Base-by-base conservation (phyloP, 78 protist genomes). In the Dictyostelium intermedium region DNA sequence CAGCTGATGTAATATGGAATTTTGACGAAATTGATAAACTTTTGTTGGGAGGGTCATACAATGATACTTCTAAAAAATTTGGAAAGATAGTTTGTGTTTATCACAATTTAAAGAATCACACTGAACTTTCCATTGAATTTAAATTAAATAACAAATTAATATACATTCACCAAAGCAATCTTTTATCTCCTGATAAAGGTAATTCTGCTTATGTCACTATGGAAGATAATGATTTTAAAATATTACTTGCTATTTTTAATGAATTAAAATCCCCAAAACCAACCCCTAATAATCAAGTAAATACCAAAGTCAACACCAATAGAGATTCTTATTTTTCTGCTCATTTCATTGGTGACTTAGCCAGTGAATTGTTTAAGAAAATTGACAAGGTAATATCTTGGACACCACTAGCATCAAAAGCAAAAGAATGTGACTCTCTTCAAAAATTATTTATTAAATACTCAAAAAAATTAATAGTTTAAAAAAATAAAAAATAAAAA, bases 11-110 rank as follows among this genome's bases (percentile, higher is more conserved):
- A 11, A 72, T 30, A 6, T 72, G 79, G 79, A 72, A 72, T 34
- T 72, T 72, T 72, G 43, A 72, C 5, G 79, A 72, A 72, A 72
- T 72, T 34, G 79, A 72, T 72, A 72, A 72, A 72, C 2, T 72
- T 6, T 34, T 72, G 16, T 32, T 72, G 37, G 25, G 37, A 5
- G 79, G 37, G 18, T 32, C 34, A 72, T 2, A 72, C 6, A 34
- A 27, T 16, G 37, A 32, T 18, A 72, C 34, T 2, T 32, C 37
- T 4, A 72, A 72, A 32, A 70, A 70, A 1, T 23, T 70, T 70
- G 45, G 79, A 16, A 72, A 32, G 13, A 23, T 72, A 3, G 10
- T 18, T 30, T 30, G 35, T 34, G 8, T 72, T 16, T 34, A 11
- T 34, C 79, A 72, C 16, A 72, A 34, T 13, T 32, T 13, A 34